Percentiles rank a stretch among this genome's conserved stretches.
Evolutionary conservation across 805 yeast species (phyloP).

Genomic region (Priceomyces haplophilus): DNA sequence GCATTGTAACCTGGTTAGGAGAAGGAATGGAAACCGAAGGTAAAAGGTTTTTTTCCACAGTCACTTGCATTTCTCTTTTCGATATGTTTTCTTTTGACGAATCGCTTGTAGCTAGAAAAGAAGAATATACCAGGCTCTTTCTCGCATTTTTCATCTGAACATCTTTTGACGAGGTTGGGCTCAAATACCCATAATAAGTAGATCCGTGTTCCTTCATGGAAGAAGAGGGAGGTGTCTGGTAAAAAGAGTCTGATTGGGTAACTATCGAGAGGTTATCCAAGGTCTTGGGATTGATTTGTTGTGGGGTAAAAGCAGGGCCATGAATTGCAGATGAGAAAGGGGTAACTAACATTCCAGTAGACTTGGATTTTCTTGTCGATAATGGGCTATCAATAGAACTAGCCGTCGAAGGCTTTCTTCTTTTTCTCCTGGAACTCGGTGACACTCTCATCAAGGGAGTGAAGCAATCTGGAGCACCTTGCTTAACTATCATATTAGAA

Average conservation of each 20-base stretch:
- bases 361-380: not conserved
- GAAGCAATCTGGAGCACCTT: conserved; percentile 42
- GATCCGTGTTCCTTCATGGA: conserved; percentile 10
- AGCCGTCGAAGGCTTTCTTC: conserved; percentile 13
- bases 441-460: conserved; percentile 44
- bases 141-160: conserved; percentile 1
- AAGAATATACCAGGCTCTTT: conserved; percentile 1
- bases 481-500: conserved; percentile 34
- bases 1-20: not conserved
- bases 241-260: conserved; percentile 20
- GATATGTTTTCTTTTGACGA: not conserved
- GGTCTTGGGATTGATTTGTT: conserved; percentile 29
- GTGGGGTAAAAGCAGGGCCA: conserved; percentile 16
- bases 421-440: conserved; percentile 21
- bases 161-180: not conserved
- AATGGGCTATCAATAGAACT: conserved; percentile 10
- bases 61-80: not conserved
- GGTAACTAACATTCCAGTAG: conserved; percentile 12
- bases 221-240: conserved; percentile 21
- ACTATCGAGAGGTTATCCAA: conserved; percentile 33
- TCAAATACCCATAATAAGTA: not conserved
- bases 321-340: conserved; percentile 17
- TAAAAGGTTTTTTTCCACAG: not conserved
- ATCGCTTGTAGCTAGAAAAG: conserved; percentile 1
- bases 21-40: conserved; percentile 4